Conservation (phyloP, 805 yeast genomes). For the Scheffersomyces stipitis region DNA sequence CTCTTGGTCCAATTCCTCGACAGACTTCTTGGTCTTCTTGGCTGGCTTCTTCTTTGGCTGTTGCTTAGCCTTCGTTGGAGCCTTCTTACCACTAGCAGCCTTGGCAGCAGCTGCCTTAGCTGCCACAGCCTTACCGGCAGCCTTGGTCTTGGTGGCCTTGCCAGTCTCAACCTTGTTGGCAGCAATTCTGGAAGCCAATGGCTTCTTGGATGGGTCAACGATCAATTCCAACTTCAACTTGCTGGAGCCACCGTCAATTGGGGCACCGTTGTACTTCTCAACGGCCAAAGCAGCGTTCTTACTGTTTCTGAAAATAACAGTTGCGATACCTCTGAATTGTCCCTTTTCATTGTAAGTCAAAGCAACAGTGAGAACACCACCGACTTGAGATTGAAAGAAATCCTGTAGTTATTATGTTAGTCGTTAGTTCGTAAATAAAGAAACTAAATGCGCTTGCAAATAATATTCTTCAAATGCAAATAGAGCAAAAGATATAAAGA, state of each 20-base stretch:
- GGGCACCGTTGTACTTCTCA: conserved; percentile 84
- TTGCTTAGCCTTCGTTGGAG: conserved; percentile 10
- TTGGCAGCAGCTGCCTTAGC: conserved; percentile 10
- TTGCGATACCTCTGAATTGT: conserved; percentile 88
- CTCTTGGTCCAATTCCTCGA: conserved; percentile 94
- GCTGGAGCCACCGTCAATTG: conserved; percentile 83
- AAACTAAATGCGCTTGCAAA: not conserved
- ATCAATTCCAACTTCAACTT: conserved; percentile 79
- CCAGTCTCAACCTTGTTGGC: conserved; percentile 38
- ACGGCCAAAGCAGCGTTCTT: conserved; percentile 78
- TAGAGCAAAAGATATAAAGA: too few species aligned
- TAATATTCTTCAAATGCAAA: conserved; percentile 1
- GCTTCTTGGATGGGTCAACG: conserved; percentile 77
- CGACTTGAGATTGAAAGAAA: conserved; percentile 84
- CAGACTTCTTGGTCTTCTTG: conserved; percentile 61
- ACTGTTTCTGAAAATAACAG: conserved; percentile 69
- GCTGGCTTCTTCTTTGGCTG: conserved; percentile 32
- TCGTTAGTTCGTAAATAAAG: conserved; percentile 6
- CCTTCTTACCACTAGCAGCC: conserved; percentile 9
- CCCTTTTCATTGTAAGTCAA: conserved; percentile 86
- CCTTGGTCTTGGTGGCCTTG: conserved; percentile 28
- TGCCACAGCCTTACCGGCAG: conserved; percentile 21
- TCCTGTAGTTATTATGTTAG: conserved; percentile 55
- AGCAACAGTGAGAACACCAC: conserved; percentile 72
- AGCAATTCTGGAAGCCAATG: conserved; percentile 71